phyloP scores from a whole-genome alignment of 2,329 filamentous ascomycete species.

The Aspergillus neoniger region DNA sequence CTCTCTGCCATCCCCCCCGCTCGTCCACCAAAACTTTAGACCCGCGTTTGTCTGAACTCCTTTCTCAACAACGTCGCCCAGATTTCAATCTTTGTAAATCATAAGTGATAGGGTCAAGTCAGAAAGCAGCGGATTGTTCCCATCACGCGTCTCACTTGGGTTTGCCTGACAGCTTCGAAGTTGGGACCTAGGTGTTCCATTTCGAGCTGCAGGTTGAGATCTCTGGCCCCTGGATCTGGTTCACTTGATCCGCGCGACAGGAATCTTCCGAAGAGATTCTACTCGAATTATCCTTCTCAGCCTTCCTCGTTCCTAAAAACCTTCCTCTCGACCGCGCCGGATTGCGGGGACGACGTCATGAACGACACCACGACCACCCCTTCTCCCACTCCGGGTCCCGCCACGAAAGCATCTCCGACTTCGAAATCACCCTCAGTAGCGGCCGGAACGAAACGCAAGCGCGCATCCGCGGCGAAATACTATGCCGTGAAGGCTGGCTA shows the following conservation, averaged over 20 bases:
- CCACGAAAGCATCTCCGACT: slow-evolving; percentile 29
- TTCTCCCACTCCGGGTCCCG: slow-evolving; percentile 38
- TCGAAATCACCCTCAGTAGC: slow-evolving; percentile 34
- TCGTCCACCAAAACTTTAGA: not conserved
- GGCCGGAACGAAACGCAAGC: slow-evolving; percentile 58
- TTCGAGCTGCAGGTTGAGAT: slow-evolving; percentile 27
- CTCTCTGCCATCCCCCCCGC: not conserved
- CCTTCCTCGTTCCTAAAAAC: not conserved
- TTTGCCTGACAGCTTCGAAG: slow-evolving; percentile 29
- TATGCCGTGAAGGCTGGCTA: slow-evolving; percentile 65
- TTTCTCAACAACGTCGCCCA: not conserved
- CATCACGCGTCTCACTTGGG: slow-evolving; percentile 12
- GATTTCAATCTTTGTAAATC: not conserved
- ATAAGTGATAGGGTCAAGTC: not conserved
- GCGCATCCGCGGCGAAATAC: slow-evolving; percentile 55
- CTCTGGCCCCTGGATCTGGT: slow-evolving; percentile 20
- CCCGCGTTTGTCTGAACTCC: not conserved
- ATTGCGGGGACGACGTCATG: slow-evolving; percentile 24
- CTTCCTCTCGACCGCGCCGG: not conserved
- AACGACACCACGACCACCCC: slow-evolving; percentile 37
- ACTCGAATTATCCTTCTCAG: not conserved
- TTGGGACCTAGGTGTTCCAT: slow-evolving; percentile 30
- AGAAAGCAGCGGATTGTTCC: not conserved
- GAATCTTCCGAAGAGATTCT: slow-evolving; percentile 12
- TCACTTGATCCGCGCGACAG: slow-evolving; percentile 17